A percentile compares a stretch with the other conserved stretches of the same genome.
These are phyloP conservation scores for Debaryomyces coudertii DNA, from an alignment of 1,139 yeast species.

Conservation along the genomic window DNA sequence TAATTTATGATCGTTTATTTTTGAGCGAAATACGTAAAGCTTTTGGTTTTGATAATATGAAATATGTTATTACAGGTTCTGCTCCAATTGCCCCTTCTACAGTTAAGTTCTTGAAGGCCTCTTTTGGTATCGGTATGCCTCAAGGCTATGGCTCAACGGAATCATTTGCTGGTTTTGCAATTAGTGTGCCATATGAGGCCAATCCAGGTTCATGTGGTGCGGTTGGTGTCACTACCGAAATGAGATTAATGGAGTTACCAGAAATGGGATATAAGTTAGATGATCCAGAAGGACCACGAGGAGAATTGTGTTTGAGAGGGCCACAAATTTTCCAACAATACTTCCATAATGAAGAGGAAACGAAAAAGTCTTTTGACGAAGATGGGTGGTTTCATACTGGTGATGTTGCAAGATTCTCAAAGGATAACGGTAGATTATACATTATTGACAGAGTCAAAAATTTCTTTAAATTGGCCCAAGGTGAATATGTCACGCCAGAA, in stretches of 20 bases:
- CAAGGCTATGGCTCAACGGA: conserved; percentile 86
- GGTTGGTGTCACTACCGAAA: conserved; percentile 53
- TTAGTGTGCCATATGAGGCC: conserved; percentile 44
- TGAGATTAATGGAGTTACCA: conserved; percentile 66
- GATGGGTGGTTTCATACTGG: conserved; percentile 76
- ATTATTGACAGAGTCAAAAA: conserved; percentile 80
- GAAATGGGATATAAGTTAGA: conserved; percentile 60
- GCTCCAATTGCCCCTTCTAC: conserved; percentile 74
- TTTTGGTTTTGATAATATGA: conserved; percentile 58
- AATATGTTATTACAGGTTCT: conserved; percentile 59
- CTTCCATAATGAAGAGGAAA: conserved; percentile 53
- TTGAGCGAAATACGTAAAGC: conserved; percentile 55
- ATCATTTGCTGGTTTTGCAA: conserved; percentile 64
- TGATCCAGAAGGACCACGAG: conserved; percentile 47
- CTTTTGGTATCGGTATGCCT: conserved; percentile 57
- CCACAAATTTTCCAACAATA: conserved; percentile 65
- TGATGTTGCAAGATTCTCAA: conserved; percentile 63
- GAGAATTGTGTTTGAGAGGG: conserved; percentile 69
- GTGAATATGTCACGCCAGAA: conserved; percentile 82
- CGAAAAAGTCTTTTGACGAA: conserved; percentile 25
- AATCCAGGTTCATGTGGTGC: conserved; percentile 71
- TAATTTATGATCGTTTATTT: conserved; percentile 52
- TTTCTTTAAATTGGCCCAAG: conserved; percentile 80
- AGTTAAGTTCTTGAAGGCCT: conserved; percentile 61
- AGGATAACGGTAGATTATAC: conserved; percentile 54